phyloP scores from a whole-genome alignment of 2,329 filamentous ascomycete species.

The Paramyrothecium roridum region DNA sequence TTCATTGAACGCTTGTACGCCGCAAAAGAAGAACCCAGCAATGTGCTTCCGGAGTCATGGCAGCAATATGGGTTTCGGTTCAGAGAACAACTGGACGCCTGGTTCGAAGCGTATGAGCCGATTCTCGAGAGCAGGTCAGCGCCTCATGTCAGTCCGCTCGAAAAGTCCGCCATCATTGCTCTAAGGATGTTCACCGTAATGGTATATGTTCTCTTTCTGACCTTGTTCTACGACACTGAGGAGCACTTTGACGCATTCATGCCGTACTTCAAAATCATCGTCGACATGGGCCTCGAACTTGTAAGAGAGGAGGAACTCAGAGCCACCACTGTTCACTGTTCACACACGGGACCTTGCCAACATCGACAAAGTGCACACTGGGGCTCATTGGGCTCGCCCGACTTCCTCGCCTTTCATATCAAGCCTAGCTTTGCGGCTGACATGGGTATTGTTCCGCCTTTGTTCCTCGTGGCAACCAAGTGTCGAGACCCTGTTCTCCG shows the following conservation, averaged over 20 bases:
- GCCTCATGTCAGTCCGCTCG: constrained; percentile 48
- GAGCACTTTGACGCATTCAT: constrained; percentile 55
- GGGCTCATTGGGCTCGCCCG: constrained; percentile 37
- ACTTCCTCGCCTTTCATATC: constrained; percentile 46
- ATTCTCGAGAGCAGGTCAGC: constrained; percentile 47
- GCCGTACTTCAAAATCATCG: constrained; percentile 50
- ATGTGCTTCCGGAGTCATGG: constrained; percentile 47
- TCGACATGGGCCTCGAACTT: constrained; percentile 56
- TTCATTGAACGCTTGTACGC: constrained; percentile 55
- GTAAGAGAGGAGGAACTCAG: constrained; percentile 55
- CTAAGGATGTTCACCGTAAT: constrained; percentile 63
- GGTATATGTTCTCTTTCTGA: constrained; percentile 53
- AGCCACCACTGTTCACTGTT: constrained; percentile 43
- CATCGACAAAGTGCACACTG: constrained; percentile 26
- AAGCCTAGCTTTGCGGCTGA: constrained; percentile 63
- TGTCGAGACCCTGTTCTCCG: constrained; percentile 57
- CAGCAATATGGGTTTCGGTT: constrained; percentile 46
- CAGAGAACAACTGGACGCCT: constrained; percentile 48
- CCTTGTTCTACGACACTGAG: constrained; percentile 59
- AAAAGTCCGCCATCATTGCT: constrained; percentile 57
- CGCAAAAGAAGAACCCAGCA: constrained; percentile 47
- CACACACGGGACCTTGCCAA: constrained; percentile 38
- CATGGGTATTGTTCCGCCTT: constrained; percentile 60
- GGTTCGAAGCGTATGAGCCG: constrained; percentile 54
- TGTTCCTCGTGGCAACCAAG: constrained; percentile 65